phyloP scores from a whole-genome alignment of 805 yeast species.

The Lachancea dasiensis region DNA sequence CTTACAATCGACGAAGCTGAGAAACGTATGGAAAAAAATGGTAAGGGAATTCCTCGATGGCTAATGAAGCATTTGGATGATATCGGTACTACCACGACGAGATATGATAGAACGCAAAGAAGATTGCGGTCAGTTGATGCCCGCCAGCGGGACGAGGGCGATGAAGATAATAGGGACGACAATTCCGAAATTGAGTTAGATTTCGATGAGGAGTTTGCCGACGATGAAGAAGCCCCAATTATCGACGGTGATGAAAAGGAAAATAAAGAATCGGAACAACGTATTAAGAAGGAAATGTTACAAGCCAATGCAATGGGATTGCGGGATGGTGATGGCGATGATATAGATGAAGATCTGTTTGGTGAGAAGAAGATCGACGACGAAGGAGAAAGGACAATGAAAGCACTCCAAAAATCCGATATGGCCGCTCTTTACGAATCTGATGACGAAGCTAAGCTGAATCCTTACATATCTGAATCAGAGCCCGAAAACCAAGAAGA shows the following conservation, averaged over 20 bases:
- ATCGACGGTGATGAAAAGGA: slow-evolving; percentile 96
- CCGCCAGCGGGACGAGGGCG: slow-evolving; percentile 33
- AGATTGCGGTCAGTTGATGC: slow-evolving; percentile 46
- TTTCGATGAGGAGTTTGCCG: slow-evolving; percentile 95
- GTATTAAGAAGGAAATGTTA: slow-evolving; percentile 78
- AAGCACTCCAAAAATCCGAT: slow-evolving; percentile 79
- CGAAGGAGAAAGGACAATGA: slow-evolving; percentile 81
- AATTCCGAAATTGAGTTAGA: slow-evolving; percentile 90
- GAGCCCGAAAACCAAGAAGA: slow-evolving; percentile 52
- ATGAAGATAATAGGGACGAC: slow-evolving; percentile 44
- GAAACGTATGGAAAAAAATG: slow-evolving; percentile 78
- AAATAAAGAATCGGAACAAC: slow-evolving; percentile 78
- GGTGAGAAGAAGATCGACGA: slow-evolving; percentile 77
- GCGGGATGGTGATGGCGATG: slow-evolving; percentile 60
- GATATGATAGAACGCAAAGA: slow-evolving; percentile 43
- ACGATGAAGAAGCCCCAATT: slow-evolving; percentile 98
- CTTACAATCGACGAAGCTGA: slow-evolving; percentile 95
- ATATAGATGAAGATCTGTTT: slow-evolving; percentile 63
- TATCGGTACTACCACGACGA: slow-evolving; percentile 45
- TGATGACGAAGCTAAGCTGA: slow-evolving; percentile 78
- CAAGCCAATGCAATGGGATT: slow-evolving; percentile 67
- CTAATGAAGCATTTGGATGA: slow-evolving; percentile 83
- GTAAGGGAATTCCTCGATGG: slow-evolving; percentile 80
- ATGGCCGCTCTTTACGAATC: slow-evolving; percentile 70
- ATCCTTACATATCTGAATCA: slow-evolving; percentile 75